phyloP scores from a whole-genome alignment of 2,329 filamentous ascomycete genomes.

The Penicillium sp. region DNA sequence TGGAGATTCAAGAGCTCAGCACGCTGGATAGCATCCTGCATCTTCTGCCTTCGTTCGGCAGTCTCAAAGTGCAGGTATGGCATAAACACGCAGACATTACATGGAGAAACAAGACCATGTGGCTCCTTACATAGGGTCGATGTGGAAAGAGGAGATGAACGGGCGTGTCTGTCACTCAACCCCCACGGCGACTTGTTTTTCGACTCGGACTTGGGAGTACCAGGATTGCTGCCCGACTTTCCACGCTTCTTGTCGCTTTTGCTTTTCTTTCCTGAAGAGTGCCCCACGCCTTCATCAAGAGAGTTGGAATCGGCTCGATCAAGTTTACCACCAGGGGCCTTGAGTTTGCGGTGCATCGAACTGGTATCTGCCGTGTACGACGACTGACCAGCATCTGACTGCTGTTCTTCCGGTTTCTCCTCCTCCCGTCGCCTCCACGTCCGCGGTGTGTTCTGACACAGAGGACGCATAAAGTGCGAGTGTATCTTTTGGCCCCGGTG shows the following conservation, averaged over 20 bases:
- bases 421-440: constrained; percentile 28
- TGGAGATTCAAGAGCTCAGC: constrained; percentile 28
- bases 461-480: constrained; percentile 61
- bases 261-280: constrained; percentile 28
- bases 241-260: constrained; percentile 29
- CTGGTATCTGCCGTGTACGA: constrained; percentile 13
- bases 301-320: constrained; percentile 28
- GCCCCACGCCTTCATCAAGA: constrained; percentile 25
- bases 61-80: constrained; percentile 66
- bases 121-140: constrained; percentile 39
- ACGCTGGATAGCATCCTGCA: constrained; percentile 54
- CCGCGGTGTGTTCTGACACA: constrained; percentile 53
- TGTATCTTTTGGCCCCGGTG: constrained; percentile 59
- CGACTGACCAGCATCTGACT: constrained; percentile 18
- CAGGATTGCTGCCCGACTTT: constrained; percentile 23
- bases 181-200: constrained; percentile 36
- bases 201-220: constrained; percentile 24
- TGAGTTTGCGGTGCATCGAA: constrained; percentile 28
- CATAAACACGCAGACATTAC: constrained; percentile 51
- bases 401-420: constrained; percentile 31
- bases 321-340: constrained; percentile 22
- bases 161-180: constrained; percentile 28
- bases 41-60: constrained; percentile 52
- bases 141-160: constrained; percentile 26
- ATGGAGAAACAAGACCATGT: constrained; percentile 16